Conservation (phyloP, 2,329 filamentous ascomycete species). For the Fusarium oxysporum region DNA sequence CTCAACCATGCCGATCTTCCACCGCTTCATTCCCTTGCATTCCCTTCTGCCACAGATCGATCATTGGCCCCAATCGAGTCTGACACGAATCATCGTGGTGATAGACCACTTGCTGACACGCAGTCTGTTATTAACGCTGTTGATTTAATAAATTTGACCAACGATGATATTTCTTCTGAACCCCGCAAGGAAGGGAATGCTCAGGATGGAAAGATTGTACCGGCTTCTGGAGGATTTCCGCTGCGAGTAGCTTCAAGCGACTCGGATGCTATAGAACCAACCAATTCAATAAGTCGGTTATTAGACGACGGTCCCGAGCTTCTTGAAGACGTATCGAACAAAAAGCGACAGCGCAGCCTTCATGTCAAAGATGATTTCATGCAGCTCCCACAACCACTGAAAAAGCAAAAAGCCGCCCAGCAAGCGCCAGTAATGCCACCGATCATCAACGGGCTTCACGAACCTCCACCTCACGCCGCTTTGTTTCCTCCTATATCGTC, state of each 20-base stretch:
- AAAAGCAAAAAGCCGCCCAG: constrained; percentile 71
- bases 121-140: constrained; percentile 24
- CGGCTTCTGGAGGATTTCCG: constrained; percentile 48
- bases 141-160: constrained; percentile 31
- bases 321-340: constrained; percentile 60
- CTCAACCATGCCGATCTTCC: constrained; percentile 65
- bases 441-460: constrained; percentile 73
- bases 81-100: constrained; percentile 57
- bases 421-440: constrained; percentile 67
- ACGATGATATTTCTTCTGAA: constrained; percentile 39
- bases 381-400: constrained; percentile 72
- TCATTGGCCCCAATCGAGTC: constrained; percentile 66
- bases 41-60: constrained; percentile 57
- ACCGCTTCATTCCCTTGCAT: constrained; percentile 62
- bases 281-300: constrained; percentile 59
- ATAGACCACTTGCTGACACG: constrained; percentile 46
- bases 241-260: constrained; percentile 57
- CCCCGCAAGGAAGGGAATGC: constrained; percentile 38
- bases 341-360: constrained; percentile 64
- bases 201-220: constrained; percentile 43
- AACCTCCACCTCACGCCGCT: constrained; percentile 70
- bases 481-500: constrained; percentile 74
- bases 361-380: constrained; percentile 70
- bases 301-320: constrained; percentile 58
- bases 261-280: constrained; percentile 52